Evolutionary conservation across 2,329 filamentous ascomycete genomes (phyloP), one percentile per base, ranked within the genome.

Genomic region (Xylariomycetidae sp.): DNA sequence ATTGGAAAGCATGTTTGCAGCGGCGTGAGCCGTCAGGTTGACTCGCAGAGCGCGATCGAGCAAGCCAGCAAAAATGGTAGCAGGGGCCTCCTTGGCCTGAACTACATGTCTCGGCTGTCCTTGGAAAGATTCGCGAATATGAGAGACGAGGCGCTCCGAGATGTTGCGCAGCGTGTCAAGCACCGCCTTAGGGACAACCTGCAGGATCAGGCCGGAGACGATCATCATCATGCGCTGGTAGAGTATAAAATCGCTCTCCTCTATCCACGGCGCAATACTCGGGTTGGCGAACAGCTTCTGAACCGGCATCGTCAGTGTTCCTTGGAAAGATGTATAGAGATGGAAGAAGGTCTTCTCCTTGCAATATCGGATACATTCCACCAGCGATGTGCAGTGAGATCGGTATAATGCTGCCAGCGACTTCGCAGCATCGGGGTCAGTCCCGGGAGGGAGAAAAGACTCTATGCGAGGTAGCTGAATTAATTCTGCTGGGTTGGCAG

Each of bases 161-260:
- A 98, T 94, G 46, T 82, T 90, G 46, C 86, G 80, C 19, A 98
- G 74, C 3, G 89, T 88, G 50, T 89, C 86, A 38, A 96, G 70
- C 6, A 97, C 89, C 4, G 82, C 75, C 38, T 89, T 86, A 2
- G 92, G 92, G 4, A 94, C 83, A 11, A 95, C 89, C 57, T 97
- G 89, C 6, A 96, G 72, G 4, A 88, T 92, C 25, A 97, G 70
- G n/a, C 82, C 80, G 1, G 86, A 85, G 25, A 97, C 80, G 41
- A 96, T 94, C 34, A 83, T 82, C 64, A 96, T 88, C 85, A 97
- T 95, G 47, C 89, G 88, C 58, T 97, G 88, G 57, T 98, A 98
- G 65, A 96, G 85, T 20, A 90, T 74, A 64, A 92, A 94, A 58
- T 98, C 92, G 56, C 88, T 95, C 57, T 94, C 85, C 56, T 92